These are phyloP conservation scores for Sporothrix curviconia DNA, from an alignment of 2,329 filamentous ascomycete genomes.

Conservation along the genomic window DNA sequence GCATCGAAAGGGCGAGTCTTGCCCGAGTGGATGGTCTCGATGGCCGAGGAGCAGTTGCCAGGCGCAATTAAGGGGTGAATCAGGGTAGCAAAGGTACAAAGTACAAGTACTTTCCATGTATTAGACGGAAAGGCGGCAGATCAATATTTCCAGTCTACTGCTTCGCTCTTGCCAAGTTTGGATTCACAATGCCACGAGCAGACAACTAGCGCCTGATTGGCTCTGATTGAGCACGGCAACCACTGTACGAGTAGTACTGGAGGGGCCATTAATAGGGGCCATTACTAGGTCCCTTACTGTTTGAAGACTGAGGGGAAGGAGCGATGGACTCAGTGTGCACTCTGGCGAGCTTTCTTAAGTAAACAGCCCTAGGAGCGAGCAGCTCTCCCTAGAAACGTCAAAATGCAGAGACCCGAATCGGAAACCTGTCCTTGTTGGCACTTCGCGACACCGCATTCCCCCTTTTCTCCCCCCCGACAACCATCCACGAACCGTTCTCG, in stretches of 20 bases:
- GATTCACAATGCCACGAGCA: conserved; percentile 5
- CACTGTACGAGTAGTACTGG: no score
- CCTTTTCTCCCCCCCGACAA: neutral
- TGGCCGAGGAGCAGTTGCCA: no score
- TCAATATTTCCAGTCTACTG: neutral
- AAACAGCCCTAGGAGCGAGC: no score
- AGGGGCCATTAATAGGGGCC: no score
- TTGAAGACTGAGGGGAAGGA: no score
- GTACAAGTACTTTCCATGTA: neutral
- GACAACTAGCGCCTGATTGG: conserved; percentile 8
- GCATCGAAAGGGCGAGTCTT: neutral
- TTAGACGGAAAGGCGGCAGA: conserved; percentile 6
- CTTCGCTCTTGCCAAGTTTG: neutral
- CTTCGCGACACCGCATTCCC: neutral
- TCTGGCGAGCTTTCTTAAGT: neutral
- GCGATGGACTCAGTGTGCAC: conserved; percentile 4
- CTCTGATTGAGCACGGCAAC: no score
- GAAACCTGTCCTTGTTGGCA: conserved; percentile 7
- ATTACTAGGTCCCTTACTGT: no score
- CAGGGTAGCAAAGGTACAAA: neutral
- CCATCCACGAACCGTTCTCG: no score
- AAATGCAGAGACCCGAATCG: neutral
- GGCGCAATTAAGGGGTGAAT: neutral
- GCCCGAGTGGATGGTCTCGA: neutral
- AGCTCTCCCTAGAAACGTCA: neutral